Evolutionary conservation across 225 moss, liverwort and hornwort species (phyloP), one percentile per base, ranked within the genome.

Genomic region (Thuidium tamariscinum): DNA sequence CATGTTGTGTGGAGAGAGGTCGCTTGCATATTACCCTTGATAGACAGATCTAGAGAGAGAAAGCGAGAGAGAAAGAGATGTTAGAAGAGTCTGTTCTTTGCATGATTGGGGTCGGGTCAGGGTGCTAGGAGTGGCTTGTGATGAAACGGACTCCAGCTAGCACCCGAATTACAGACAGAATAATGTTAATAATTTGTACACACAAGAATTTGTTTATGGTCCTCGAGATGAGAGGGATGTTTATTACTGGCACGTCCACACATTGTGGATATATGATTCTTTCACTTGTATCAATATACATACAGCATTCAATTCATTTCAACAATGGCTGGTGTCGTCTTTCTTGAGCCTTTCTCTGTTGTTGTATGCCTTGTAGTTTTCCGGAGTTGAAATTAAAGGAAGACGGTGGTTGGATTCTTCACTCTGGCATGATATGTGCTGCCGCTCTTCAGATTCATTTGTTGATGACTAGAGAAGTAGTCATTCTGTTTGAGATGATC

Each of bases 191-290:
- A 88, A 89, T 88, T 88, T 91, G 91, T 91, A 91, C 84, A 86
- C 89, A 92, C n/a, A 79, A 82, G 51, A 76, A 46, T 86, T 84
- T 83, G 77, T 78, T 75, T 68, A 69, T n/a, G 82, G 34, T 83
- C 82, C 90, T 89, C 77, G 68, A 82, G 70, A 71, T 52, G 76
- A 42, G 86, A 86, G 90, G 88, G 69, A 81, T 82, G 91, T 86
- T 91, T 82, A 86, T 79, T 86, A 67, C 89, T 88, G 88, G 87
- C 77, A 79, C 51, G 49, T 88, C 90, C 92, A 92, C 91, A 84
- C 89, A 92, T 91, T 92, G 92, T 92, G 92, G 91, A 89, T 81
- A 14, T 86, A 64, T 86, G 59, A 89, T 91, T 91, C 79, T 83
- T 85, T 88, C 67, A 67, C 88, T 89, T 91, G 92, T 91, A 92